phyloP scores from a whole-genome alignment of 345 rosid genomes.

The Erucastrum elatum region DNA sequence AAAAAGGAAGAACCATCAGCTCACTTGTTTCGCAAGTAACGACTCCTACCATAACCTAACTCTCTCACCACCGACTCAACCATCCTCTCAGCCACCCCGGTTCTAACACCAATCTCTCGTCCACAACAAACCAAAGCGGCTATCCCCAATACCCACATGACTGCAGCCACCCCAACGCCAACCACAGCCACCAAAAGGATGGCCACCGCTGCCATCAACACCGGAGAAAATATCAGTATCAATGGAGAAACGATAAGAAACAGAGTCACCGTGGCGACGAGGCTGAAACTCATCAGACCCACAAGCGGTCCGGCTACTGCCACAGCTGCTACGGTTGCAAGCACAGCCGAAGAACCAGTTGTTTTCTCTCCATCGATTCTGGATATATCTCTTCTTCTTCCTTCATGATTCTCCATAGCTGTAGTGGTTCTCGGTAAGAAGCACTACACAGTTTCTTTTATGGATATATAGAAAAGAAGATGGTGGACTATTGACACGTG shows the following conservation, averaged over 20 bases:
- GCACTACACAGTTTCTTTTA: not conserved
- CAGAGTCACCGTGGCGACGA: slow-evolving; percentile 38
- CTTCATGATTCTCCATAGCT: slow-evolving; percentile 28
- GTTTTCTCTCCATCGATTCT: not conserved
- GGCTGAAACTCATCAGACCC: slow-evolving; percentile 44
- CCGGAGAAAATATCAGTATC: slow-evolving; percentile 45
- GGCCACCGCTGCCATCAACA: slow-evolving; percentile 31
- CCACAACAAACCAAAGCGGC: slow-evolving; percentile 37
- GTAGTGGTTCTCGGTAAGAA: not conserved
- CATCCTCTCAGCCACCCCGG: slow-evolving; percentile 29
- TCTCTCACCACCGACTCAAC: slow-evolving; percentile 25
- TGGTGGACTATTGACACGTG: slow-evolving; percentile 24
- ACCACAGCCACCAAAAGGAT: slow-evolving; percentile 37
- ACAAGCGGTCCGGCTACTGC: slow-evolving; percentile 44
- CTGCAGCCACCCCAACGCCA: slow-evolving; percentile 40
- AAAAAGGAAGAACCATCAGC: not conserved
- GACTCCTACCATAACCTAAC: slow-evolving; percentile 9
- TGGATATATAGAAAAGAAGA: slow-evolving; percentile 12
- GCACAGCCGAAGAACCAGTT: slow-evolving; percentile 8
- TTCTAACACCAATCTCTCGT: slow-evolving; percentile 22
- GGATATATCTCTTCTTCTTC: slow-evolving; percentile 23
- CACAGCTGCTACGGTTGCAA: slow-evolving; percentile 34
- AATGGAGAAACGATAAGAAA: slow-evolving; percentile 44
- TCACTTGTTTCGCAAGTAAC: slow-evolving; percentile 19
- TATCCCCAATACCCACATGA: slow-evolving; percentile 44